These are phyloP conservation scores for Kuraishia piskuri DNA, from an alignment of 805 yeast species.

Conservation along the genomic window DNA sequence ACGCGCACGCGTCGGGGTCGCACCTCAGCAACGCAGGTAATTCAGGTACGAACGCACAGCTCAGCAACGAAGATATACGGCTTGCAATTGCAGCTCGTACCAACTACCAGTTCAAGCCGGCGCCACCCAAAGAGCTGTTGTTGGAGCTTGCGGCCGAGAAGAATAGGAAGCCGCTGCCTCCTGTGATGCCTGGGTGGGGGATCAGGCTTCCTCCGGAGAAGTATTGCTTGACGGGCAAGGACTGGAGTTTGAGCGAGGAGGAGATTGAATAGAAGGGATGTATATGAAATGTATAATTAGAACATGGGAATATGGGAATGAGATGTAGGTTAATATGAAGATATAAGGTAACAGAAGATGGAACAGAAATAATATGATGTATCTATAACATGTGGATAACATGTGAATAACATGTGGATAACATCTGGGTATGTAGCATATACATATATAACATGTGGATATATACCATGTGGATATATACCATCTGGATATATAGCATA, in stretches of 20 bases:
- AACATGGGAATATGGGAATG: neutral
- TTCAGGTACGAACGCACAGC: slow-evolving; percentile 32
- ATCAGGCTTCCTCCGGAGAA: slow-evolving; percentile 95
- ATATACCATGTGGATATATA: too few species aligned
- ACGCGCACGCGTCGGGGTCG: slow-evolving; percentile 38
- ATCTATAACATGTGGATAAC: too few species aligned
- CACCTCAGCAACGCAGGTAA: slow-evolving; percentile 28
- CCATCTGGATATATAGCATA: too few species aligned
- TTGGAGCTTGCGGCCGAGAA: slow-evolving; percentile 89
- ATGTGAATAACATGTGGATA: too few species aligned
- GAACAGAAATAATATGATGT: too few species aligned
- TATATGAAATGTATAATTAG: too few species aligned
- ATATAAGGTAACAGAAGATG: neutral
- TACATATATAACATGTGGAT: too few species aligned
- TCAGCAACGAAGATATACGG: slow-evolving; percentile 84
- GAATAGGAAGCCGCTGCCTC: slow-evolving; percentile 83
- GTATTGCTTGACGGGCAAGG: slow-evolving; percentile 82
- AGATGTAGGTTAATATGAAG: neutral
- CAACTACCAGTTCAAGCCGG: slow-evolving; percentile 94
- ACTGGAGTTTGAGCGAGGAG: slow-evolving; percentile 55
- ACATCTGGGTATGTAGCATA: too few species aligned
- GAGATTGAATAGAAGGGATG: slow-evolving; percentile 27
- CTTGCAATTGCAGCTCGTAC: slow-evolving; percentile 90
- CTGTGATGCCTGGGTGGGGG: slow-evolving; percentile 87
- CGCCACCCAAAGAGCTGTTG: slow-evolving; percentile 86